phyloP scores from a whole-genome alignment of 495 filamentous ascomycete species.

The Astrocystis sublimbata region DNA sequence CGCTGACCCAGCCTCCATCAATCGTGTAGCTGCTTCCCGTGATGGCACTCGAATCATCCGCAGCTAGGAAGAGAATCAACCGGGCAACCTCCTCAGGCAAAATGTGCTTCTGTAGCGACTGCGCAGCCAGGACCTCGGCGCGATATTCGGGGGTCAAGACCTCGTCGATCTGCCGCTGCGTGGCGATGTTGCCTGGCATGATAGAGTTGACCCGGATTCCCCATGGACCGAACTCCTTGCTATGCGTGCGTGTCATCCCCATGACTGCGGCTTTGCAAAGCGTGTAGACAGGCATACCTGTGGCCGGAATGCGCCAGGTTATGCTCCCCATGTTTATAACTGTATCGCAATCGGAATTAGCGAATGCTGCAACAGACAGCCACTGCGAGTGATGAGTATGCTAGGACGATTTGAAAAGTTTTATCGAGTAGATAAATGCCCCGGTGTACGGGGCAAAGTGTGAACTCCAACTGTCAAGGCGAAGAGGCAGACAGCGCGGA shows the following conservation, averaged over 20 bases:
- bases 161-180: conserved; percentile 44
- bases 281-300: conserved; percentile 49
- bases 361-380: too few species aligned
- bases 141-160: conserved; percentile 48
- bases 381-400: too few species aligned
- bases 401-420: too few species aligned
- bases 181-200: conserved; percentile 45
- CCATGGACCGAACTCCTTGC: conserved; percentile 54
- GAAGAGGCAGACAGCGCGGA: too few species aligned
- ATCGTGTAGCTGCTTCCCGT: conserved; percentile 35
- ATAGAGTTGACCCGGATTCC: conserved; percentile 60
- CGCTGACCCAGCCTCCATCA: conserved; percentile 37
- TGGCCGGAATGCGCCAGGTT: conserved; percentile 50
- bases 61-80: conserved; percentile 33
- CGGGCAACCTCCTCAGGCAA: conserved; percentile 40
- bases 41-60: conserved; percentile 36
- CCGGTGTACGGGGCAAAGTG: too few species aligned
- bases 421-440: too few species aligned
- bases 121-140: conserved; percentile 37
- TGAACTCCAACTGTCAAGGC: too few species aligned
- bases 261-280: conserved; percentile 59
- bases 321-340: conserved; percentile 61
- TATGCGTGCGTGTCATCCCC: conserved; percentile 57
- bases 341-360: too few species aligned
- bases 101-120: conserved; percentile 46